phyloP scores from a whole-genome alignment of 768 basidiomycete species.

The Tulasnella calospora region DNA sequence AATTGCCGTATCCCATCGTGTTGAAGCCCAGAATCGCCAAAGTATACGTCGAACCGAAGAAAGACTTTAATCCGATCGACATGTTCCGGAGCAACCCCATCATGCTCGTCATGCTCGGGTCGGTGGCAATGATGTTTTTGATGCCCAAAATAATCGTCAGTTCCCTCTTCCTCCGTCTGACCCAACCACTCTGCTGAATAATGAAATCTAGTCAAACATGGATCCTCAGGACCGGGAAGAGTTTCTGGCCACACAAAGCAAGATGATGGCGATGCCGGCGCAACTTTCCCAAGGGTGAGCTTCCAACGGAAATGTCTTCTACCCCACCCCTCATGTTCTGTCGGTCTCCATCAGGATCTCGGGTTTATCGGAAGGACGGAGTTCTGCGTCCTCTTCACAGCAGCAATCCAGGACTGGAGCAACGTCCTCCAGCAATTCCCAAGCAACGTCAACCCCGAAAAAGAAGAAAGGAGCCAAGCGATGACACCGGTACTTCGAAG shows the following conservation, averaged over 20 bases:
- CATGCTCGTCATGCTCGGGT: constrained; percentile 21
- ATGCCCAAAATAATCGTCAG: constrained; percentile 24
- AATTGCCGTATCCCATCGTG: constrained; percentile 10
- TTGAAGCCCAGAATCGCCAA: not conserved
- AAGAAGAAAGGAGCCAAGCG: constrained; percentile 1
- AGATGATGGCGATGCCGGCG: constrained; percentile 13
- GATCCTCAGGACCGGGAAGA: constrained; percentile 21
- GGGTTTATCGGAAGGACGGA: not conserved
- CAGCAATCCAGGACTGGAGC: not conserved
- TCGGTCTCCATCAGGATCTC: not conserved
- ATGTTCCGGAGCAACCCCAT: constrained; percentile 23
- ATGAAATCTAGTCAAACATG: constrained; percentile 8
- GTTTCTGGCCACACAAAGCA: constrained; percentile 7
- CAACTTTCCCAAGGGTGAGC: not conserved
- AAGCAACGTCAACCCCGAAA: not conserved
- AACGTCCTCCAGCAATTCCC: not conserved
- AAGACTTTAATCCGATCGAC: constrained; percentile 19
- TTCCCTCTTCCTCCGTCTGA: not conserved
- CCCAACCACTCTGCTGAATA: not conserved
- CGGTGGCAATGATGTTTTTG: constrained; percentile 10
- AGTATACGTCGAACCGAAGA: constrained; percentile 17
- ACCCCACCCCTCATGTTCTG: not conserved
- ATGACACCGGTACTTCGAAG: not conserved
- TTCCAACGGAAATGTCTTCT: not conserved
- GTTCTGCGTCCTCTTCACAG: not conserved